Evolutionary conservation across 1,139 yeast genomes (phyloP), one percentile per base, ranked within the genome.

Genomic region (Suhomyces yuchorum): DNA sequence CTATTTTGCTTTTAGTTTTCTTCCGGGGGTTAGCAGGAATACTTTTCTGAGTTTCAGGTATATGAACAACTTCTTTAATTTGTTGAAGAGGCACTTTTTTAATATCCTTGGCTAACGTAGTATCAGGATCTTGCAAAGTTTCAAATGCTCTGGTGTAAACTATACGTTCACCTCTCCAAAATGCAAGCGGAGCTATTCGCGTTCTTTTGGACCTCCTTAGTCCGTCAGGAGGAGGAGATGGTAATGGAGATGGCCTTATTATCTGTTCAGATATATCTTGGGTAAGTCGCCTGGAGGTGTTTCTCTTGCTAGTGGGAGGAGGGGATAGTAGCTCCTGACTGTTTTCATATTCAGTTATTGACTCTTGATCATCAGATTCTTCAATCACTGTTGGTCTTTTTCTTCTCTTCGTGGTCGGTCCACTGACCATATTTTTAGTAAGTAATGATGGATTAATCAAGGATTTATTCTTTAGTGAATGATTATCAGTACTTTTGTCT

Each of bases 81-180:
- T 81, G 81, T 50, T 83, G 82, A n/a, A 84, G 73, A 2, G 84
- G 82, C 1, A 73, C 60, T 23, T 68, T 68, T 26, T 60, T 59
- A 17, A 73, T 66, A 53, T 71, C 75, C 26, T 58, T 58, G 4
- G 65, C 64, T 40, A 74, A 57, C 0, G 76, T 71, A 17, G 66
- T 63, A 51, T 72, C 73, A 0, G 75, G 72, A 28, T 56, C 62
- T 15, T 71, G 72, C 12, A 71, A 68, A 20, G 71, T 65, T 42
- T 75, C 81, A 55, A 70, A 71, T 1, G 74, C 72, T 56, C 69
- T 67, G 47, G 84, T 78, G 59, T 86, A 89, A 1, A 87, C 80
- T 34, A 87, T 79, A 51, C 84, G 74, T 64, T 91, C 97, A 60
- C 87, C 87, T 63, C 88, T 80, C 97, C 97, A 90, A 62, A 77